Conservation (phyloP, 352 stramenopile species). For the Aphanomyces astaci region DNA sequence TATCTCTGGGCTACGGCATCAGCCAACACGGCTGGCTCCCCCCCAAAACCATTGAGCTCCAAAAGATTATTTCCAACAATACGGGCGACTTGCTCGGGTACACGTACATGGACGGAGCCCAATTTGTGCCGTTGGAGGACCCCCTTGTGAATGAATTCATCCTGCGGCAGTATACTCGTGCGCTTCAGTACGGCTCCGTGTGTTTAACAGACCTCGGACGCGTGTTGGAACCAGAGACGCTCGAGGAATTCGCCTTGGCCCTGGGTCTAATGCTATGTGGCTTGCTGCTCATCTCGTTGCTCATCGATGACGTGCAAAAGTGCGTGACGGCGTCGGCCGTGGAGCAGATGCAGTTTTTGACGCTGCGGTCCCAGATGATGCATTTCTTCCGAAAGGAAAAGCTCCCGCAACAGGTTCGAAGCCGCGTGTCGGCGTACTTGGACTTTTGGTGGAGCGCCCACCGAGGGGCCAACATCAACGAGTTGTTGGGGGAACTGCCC, state of each 20-base stretch:
- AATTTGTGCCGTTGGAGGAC: neutral
- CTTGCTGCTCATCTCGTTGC: conserved; percentile 52
- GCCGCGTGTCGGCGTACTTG: conserved; percentile 55
- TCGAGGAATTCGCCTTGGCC: conserved; percentile 43
- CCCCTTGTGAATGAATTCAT: neutral
- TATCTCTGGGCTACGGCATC: neutral
- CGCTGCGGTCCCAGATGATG: neutral
- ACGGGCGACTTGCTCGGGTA: neutral
- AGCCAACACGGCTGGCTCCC: conserved; percentile 5
- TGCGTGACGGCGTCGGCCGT: conserved; percentile 24
- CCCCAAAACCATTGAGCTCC: neutral
- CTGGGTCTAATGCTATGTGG: conserved; percentile 45
- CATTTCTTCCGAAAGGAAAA: conserved; percentile 28
- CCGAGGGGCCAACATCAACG: conserved; percentile 52
- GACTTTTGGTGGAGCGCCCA: conserved; percentile 57
- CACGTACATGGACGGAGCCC: neutral
- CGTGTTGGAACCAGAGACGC: conserved; percentile 28
- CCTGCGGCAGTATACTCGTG: neutral
- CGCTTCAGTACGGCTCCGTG: neutral
- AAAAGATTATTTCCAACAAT: neutral
- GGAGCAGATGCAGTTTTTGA: conserved; percentile 53
- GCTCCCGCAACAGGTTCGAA: conserved; percentile 39
- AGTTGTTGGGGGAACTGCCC: conserved; percentile 44
- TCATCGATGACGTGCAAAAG: conserved; percentile 56
- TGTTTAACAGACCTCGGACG: neutral